These are phyloP conservation scores for Polyporus tsugae DNA, from an alignment of 1,284 basidiomycete species.

Conservation along the genomic window DNA sequence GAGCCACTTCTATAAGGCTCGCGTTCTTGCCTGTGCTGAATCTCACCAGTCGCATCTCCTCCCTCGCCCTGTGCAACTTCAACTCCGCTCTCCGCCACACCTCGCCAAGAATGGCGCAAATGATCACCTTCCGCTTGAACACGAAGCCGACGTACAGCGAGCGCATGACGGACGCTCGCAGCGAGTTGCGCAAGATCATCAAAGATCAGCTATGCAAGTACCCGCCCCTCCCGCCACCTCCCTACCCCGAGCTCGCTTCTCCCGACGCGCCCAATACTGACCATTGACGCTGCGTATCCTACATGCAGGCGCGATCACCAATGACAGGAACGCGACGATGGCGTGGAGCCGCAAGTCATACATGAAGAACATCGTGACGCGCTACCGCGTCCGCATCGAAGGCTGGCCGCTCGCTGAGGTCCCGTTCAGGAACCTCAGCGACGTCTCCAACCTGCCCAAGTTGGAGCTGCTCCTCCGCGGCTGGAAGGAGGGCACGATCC, in stretches of 20 bases:
- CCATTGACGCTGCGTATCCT: conserved; percentile 7
- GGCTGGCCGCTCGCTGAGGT: conserved; percentile 43
- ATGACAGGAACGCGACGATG: conserved; percentile 42
- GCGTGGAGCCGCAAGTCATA: conserved; percentile 41
- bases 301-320: conserved; percentile 38
- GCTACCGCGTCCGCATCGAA: conserved; percentile 42
- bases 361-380: conserved; percentile 43
- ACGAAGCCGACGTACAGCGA: conserved; percentile 43
- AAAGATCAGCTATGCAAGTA: conserved; percentile 40
- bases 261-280: neutral
- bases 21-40: conserved; percentile 20
- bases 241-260: neutral
- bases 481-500: conserved; percentile 40
- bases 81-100: conserved; percentile 29
- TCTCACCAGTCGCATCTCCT: conserved; percentile 27
- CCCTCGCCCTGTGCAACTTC: conserved; percentile 22
- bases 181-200: conserved; percentile 42
- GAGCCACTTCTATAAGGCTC: conserved; percentile 27
- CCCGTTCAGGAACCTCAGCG: conserved; percentile 44
- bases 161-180: conserved; percentile 44
- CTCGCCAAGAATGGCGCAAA: conserved; percentile 28
- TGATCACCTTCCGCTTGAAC: conserved; percentile 35
- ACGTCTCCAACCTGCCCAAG: conserved; percentile 43
- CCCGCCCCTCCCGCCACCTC: conserved; percentile 7
- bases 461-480: conserved; percentile 41